phyloP scores from a whole-genome alignment of 768 basidiomycete genomes.

The Boletus tomentosulus region DNA sequence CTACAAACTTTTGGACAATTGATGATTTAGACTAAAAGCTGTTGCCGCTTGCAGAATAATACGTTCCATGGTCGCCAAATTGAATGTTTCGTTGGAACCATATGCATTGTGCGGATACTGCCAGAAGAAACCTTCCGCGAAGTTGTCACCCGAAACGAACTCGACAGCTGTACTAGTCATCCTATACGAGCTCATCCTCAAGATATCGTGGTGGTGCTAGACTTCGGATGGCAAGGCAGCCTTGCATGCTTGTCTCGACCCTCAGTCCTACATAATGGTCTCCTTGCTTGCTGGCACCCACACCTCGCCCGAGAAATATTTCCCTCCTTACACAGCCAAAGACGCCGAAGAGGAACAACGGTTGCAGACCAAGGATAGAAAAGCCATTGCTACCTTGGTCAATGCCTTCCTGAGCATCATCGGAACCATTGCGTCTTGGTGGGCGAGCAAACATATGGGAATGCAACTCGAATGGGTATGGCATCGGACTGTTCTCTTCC shows the following conservation, averaged over 20 bases:
- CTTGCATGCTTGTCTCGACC: slow-evolving; percentile 43
- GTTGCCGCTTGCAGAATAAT: too few species aligned
- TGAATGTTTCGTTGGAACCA: slow-evolving; percentile 65
- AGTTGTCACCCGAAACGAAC: slow-evolving; percentile 24
- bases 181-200: slow-evolving; percentile 54
- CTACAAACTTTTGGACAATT: too few species aligned
- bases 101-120: slow-evolving; percentile 43
- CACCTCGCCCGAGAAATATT: slow-evolving; percentile 74
- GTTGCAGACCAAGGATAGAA: slow-evolving; percentile 50
- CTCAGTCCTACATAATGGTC: slow-evolving; percentile 62
- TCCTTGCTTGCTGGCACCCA: slow-evolving; percentile 72
- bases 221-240: slow-evolving; percentile 41
- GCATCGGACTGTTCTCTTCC: slow-evolving; percentile 11
- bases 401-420: slow-evolving; percentile 70
- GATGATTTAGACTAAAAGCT: too few species aligned
- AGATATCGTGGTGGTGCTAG: slow-evolving; percentile 67
- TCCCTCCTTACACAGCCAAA: slow-evolving; percentile 46
- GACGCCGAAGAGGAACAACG: slow-evolving; percentile 47
- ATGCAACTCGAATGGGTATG: slow-evolving; percentile 80
- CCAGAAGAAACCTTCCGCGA: slow-evolving; percentile 43
- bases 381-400: slow-evolving; percentile 62
- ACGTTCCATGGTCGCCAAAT: slow-evolving; percentile 11
- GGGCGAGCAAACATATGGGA: slow-evolving; percentile 58
- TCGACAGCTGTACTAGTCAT: slow-evolving; percentile 38
- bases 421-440: slow-evolving; percentile 66